These are phyloP conservation scores for Ceratorhiza oryzae-sativae DNA, from an alignment of 1,284 basidiomycete species.

Conservation along the genomic window DNA sequence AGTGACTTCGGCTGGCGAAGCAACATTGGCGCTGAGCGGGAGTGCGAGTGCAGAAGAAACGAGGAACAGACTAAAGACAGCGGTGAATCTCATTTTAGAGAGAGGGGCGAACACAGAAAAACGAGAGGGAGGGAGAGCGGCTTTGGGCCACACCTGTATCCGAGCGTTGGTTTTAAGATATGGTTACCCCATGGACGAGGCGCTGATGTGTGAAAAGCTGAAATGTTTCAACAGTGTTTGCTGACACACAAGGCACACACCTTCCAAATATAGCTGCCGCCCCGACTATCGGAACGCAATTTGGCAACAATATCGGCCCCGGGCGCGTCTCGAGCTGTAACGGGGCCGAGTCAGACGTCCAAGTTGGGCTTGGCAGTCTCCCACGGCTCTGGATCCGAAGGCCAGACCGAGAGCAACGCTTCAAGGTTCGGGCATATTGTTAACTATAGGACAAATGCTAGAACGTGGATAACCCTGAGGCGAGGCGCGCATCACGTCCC, in stretches of 20 bases:
- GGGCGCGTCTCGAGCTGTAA: too few relatives aligned
- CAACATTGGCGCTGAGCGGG: neutral
- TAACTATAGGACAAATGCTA: too few relatives aligned
- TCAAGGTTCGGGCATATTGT: too few relatives aligned
- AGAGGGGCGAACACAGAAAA: neutral
- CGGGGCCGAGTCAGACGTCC: neutral
- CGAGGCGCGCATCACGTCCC: neutral
- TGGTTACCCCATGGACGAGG: slow-evolving; percentile 1
- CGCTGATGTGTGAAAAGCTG: slow-evolving; percentile 3
- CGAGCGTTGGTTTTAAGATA: too few relatives aligned
- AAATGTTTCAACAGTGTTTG: neutral
- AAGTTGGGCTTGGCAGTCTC: too few relatives aligned
- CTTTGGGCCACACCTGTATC: too few relatives aligned
- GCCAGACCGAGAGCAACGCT: too few relatives aligned
- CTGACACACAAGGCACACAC: neutral
- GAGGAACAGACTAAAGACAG: neutral
- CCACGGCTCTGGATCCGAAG: too few relatives aligned
- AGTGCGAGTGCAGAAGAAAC: slow-evolving; percentile 3
- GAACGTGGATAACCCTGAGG: neutral
- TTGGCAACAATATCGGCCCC: neutral
- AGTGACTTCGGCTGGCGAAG: neutral
- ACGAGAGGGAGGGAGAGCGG: too few relatives aligned
- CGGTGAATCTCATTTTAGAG: slow-evolving; percentile 1
- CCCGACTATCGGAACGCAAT: neutral
- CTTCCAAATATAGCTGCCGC: too few relatives aligned